Base-by-base conservation (phyloP, 106 monocot genomes). In the Dendrobium officinale region DNA sequence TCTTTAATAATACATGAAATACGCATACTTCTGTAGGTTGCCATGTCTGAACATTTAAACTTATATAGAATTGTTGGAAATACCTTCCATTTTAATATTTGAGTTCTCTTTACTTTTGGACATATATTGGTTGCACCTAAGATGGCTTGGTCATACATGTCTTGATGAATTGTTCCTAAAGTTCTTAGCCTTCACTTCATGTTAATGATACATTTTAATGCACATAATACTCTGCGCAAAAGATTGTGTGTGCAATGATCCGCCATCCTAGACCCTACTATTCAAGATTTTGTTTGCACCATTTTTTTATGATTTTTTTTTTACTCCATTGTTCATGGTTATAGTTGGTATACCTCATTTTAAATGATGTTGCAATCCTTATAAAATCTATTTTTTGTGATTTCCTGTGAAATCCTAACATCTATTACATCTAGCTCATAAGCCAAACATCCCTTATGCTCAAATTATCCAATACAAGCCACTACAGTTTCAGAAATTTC, bases 401-500 rank as follows among this genome's bases (percentile, higher is more conserved):
- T 22, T 77, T 26, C 51, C 24, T 27, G 10, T 75, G 51, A 54
- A 27, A 49, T 77, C 31, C 11, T 68, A 31, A 5, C 22, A 68
- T 11, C 31, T 61, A 68, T 68, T 68, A 9, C 31, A 68, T 11
- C 26, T 68, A 31, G 10, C 31, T 68, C 31, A 66, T 66, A 66
- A 66, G 27, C 66, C 24, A n/a, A 33, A 31, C 68, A 9, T 68
- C 31, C 11, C 68, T 68, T 68, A 3, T 10, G 29, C 9, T 26
- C 68, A 68, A 68, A 31, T 24, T 11, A 13, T 7, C 19, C 22
- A 2, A 43, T 72, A 45, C 17, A 27, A 9, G 80, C 55, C 77
- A 10, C 41, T 75, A 77, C 20, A 49, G 26, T 68, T 27, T 75
- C 16, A 54, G 37, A 84, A 82, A 29, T 75, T 77, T 1, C 19